Conservation (phyloP, 1,284 basidiomycete genomes). For the Malassezia vespertilionis region DNA sequence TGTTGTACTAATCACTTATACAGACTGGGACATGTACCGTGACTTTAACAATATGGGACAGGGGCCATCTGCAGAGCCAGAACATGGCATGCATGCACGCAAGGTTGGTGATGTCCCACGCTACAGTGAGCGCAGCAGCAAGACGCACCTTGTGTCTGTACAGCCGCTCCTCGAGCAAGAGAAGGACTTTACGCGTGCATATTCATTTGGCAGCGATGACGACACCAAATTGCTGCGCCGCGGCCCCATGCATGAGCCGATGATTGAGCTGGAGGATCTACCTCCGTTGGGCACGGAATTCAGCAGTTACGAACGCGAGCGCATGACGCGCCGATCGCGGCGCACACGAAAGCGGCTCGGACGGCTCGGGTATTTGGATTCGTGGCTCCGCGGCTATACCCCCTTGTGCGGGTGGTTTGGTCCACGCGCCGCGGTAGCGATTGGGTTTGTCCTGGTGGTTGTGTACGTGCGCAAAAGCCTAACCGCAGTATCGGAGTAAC, state of each 20-base stretch:
- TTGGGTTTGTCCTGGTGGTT: constrained; percentile 1
- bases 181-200: not conserved
- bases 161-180: not conserved
- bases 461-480: not conserved
- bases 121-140: not conserved
- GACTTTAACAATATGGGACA: constrained; percentile 15
- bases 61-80: not conserved
- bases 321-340: constrained; percentile 11
- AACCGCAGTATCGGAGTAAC: constrained; percentile 2
- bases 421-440: not conserved
- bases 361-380: not conserved
- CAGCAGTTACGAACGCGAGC: constrained; percentile 5
- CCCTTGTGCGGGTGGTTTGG: constrained; percentile 10
- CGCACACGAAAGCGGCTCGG: constrained; percentile 1
- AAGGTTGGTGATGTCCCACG: not conserved
- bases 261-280: constrained; percentile 5
- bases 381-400: constrained; percentile 5
- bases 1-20: not conserved
- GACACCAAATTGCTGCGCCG: no score
- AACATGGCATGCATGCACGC: no score
- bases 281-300: constrained; percentile 13
- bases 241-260: constrained; percentile 4
- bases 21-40: constrained; percentile 15
- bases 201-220: constrained; percentile 1
- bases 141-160: constrained; percentile 4